A percentile compares a stretch with the other conserved stretches of the same genome.
phyloP scores from a whole-genome alignment of 495 filamentous ascomycete species.

The Hyaloscypha hepaticicola region DNA sequence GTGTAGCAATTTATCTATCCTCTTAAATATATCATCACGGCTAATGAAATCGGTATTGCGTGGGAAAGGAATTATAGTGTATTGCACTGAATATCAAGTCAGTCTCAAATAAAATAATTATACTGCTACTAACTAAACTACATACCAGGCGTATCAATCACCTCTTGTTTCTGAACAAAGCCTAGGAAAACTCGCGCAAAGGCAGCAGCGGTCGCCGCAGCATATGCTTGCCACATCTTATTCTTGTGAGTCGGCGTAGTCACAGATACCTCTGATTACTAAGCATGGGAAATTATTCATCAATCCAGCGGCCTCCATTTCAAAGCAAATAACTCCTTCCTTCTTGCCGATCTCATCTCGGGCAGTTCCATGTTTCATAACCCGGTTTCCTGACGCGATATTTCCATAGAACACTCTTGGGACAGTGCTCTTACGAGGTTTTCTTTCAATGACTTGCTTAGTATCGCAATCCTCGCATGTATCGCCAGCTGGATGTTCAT shows the following conservation, averaged over 20 bases:
- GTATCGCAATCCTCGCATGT: constrained; percentile 19
- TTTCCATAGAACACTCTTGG: constrained; percentile 38
- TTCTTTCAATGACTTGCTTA: constrained; percentile 1
- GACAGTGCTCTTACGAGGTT: not conserved
- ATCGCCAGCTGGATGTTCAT: constrained; percentile 34
- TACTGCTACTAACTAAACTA: no score
- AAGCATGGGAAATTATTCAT: constrained; percentile 37
- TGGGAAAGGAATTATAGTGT: no score
- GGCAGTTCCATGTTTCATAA: constrained; percentile 36
- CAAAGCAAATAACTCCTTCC: constrained; percentile 39
- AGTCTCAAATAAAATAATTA: no score
- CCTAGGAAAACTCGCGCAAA: no score
- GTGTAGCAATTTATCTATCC: no score
- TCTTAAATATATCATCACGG: no score
- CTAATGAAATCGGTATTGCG: no score
- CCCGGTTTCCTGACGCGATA: constrained; percentile 43
- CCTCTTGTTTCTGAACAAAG: no score
- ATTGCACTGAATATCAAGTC: no score
- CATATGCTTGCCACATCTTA: constrained; percentile 40
- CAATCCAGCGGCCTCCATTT: constrained; percentile 47
- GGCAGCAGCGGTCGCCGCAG: constrained; percentile 37
- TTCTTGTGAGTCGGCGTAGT: constrained; percentile 44
- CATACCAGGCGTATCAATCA: no score
- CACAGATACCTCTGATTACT: constrained; percentile 43
- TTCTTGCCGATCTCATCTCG: constrained; percentile 35